Base-by-base conservation (phyloP, 2,329 filamentous ascomycete genomes). In the Didymella lethalis region DNA sequence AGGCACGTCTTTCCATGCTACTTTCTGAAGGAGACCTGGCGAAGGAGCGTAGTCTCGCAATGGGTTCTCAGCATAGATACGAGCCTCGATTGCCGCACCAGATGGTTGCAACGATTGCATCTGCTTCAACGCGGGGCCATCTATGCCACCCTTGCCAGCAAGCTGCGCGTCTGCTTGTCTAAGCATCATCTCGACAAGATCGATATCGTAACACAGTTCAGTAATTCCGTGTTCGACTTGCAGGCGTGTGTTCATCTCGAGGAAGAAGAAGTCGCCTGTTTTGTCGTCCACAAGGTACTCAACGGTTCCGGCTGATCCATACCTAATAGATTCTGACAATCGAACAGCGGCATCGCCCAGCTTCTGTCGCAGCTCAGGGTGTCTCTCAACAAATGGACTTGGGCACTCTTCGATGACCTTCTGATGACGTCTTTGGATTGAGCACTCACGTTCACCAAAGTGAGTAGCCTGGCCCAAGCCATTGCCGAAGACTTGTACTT, bases 341-440 rank as follows among this genome's bases (percentile, higher is more conserved):
- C 87, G 86, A 4, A 96, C 90, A 3, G 93, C 91, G 12, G 90
- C 84, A 3, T 88, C 87, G 1, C 80, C 77, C 12, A 86, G 86
- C 84, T 75, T 87, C 84, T 79, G 86, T 75, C 70, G 89, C 82
- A 86, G 87, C 84, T 75, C 74, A 0, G 75, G 74, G 52, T 82
- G 77, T 41, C 69, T 78, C 48, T 78, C 76, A 0, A 86, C 79
- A 59, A 88, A 88, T 0, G 92, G 92, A 14, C 91, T 92, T 0
- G 93, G 93, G 3, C 90, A 93, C 77, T 97, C 93, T 75, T 97
- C 93, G 23, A 97, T 84, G 41, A 96, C 90, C 79, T 97, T 97
- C 75, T 97, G 93, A 73, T 97, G 92, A 40, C 93, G 82, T 63
- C 93, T 82, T 78, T 97, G 93, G 12, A 97, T 85, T 50, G 90